phyloP scores from a whole-genome alignment of 1,139 yeast species.

The Kodamaea alishanica region DNA sequence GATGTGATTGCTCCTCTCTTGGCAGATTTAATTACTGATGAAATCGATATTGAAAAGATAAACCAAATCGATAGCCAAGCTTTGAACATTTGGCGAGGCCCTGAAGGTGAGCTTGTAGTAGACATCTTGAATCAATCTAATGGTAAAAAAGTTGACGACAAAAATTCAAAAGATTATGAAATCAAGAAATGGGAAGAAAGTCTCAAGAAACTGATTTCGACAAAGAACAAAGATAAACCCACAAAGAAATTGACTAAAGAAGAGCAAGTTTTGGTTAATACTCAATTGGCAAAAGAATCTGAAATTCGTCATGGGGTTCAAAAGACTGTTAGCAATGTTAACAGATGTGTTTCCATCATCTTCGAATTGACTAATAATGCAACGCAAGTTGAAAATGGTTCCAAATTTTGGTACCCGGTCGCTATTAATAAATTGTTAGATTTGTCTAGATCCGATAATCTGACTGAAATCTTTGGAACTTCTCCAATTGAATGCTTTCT shows the following conservation, averaged over 20 bases:
- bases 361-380: constrained; percentile 51
- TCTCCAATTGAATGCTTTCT: constrained; percentile 38
- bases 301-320: constrained; percentile 48
- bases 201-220: constrained; percentile 68
- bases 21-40: constrained; percentile 35
- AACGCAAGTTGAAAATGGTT: constrained; percentile 61
- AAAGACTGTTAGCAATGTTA: constrained; percentile 32
- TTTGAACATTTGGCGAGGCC: constrained; percentile 61
- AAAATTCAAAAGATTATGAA: constrained; percentile 79
- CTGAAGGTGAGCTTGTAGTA: constrained; percentile 67
- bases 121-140: constrained; percentile 50
- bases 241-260: constrained; percentile 67
- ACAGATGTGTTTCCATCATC: constrained; percentile 52
- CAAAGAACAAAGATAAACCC: constrained; percentile 38
- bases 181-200: constrained; percentile 88
- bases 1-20: constrained; percentile 53
- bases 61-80: constrained; percentile 22
- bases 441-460: constrained; percentile 33
- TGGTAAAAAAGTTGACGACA: constrained; percentile 40
- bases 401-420: constrained; percentile 65
- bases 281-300: constrained; percentile 60
- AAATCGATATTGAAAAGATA: constrained; percentile 37
- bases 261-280: constrained; percentile 59
- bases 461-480: constrained; percentile 39
- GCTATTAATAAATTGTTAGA: constrained; percentile 48